Conservation (phyloP, 176 grass and related monocot genomes). For the Guadua angustifolia region DNA sequence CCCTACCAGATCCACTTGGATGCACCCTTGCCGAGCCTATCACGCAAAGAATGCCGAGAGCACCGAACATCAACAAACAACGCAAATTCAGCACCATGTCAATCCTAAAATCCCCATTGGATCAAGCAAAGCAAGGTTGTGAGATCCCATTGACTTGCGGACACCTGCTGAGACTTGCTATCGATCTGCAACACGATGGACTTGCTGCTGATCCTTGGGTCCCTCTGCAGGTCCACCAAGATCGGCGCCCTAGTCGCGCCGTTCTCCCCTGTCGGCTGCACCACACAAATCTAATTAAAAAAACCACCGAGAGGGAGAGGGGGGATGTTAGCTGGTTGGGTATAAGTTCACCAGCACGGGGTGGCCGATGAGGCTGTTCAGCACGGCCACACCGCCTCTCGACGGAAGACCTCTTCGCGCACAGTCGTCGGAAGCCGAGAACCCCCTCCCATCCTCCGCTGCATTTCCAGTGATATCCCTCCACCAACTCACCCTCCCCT, state of each 20-base stretch:
- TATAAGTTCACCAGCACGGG: too few species aligned
- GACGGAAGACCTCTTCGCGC: too few species aligned
- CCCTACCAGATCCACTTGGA: conserved; percentile 58
- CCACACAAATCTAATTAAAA: conserved; percentile 25
- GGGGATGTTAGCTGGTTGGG: too few species aligned
- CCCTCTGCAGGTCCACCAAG: conserved; percentile 77
- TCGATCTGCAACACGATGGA: conserved; percentile 90
- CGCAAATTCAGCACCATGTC: background rate
- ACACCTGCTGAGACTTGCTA: conserved; percentile 89
- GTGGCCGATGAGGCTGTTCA: too few species aligned
- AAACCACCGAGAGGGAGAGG: background rate
- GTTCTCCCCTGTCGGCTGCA: conserved; percentile 93
- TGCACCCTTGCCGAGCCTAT: conserved; percentile 76
- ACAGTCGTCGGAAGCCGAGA: too few species aligned
- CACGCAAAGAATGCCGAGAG: conserved; percentile 87
- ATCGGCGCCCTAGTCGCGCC: conserved; percentile 89
- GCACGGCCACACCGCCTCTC: too few species aligned
- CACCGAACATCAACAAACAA: conserved; percentile 38
- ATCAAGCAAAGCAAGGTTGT: background rate
- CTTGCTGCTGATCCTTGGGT: conserved; percentile 76
- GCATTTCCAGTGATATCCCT: too few species aligned
- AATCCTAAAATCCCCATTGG: background rate
- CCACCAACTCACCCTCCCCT: too few species aligned
- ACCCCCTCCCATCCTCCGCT: too few species aligned
- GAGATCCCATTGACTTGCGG: conserved; percentile 74